Evolutionary conservation across 176 grass and related monocot species (phyloP), one percentile per base, ranked within the genome.

Genomic region (Bothriochloa decipiens): DNA sequence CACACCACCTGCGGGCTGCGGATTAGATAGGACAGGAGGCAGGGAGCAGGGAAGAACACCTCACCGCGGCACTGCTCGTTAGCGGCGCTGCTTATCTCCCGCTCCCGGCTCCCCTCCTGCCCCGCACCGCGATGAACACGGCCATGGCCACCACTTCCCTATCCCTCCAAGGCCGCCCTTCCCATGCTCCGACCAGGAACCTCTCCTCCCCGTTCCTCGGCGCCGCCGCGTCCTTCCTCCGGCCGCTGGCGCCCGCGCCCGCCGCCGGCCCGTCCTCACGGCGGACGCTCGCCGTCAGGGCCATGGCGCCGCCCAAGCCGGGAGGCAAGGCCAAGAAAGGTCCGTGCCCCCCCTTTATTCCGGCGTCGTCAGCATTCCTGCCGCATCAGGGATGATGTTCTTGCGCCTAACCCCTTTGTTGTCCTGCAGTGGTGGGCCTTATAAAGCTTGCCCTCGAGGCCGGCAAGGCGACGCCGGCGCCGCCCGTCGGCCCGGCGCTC

Each of bases 401-500:
- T 32, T 69, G 68, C 12, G 2, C 43, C 17, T 57, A 26, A 32
- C 11, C n/a, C 47, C 39, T 39, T 26, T 22, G 7, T 67, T 17
- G 25, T 25, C 67, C 15, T 84, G 72, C 89, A 98, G 96, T 95
- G 81, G 88, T 95, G 41, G 93, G 91, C 20, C 36, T 95, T 26
- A 78, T 95, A 37, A 98, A 95, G 77, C 86, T 95, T 28, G 96
- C 96, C 3, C 68, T 98, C 83, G 96, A 95, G 81, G 96, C 96
- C 36, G 96, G 93, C 64, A 98, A 98, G 89, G 96, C 96, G 77
- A 98, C 96, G 33, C 96, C 96, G 39, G 96, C 96, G 49, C 96
- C 96, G 32, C 96, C 93, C 5, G 96, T 98, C 14, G 96, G 96
- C 2, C 96, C 96, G 18, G 96, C 96, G 9, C 85, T 98, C 16